A percentile compares a stretch with the other conserved stretches of the same genome.
Evolutionary conservation across 225 moss, liverwort and hornwort genomes (phyloP).

Genomic region (Bryum argenteum): DNA sequence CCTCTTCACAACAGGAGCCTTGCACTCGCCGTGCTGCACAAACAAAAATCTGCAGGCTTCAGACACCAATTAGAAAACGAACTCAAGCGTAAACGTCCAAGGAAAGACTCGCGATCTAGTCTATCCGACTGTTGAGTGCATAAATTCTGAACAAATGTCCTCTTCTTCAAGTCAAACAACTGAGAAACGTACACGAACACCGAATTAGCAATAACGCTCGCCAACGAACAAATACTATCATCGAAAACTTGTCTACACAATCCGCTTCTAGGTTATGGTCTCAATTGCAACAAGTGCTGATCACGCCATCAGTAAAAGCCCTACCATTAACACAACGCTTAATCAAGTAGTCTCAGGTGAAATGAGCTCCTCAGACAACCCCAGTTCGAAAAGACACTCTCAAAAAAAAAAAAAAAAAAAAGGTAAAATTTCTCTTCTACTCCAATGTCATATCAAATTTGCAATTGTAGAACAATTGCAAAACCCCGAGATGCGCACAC

Average conservation of each 20-base stretch:
- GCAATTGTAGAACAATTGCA: too few relatives aligned
- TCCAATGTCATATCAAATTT: too few relatives aligned
- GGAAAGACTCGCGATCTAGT: neutral
- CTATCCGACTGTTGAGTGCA: neutral
- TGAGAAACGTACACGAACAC: neutral
- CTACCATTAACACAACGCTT: too few relatives aligned
- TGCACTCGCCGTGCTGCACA: neutral
- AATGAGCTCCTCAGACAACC: too few relatives aligned
- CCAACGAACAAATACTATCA: neutral
- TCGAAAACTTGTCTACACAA: neutral
- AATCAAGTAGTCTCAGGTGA: too few relatives aligned
- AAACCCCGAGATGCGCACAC: too few relatives aligned
- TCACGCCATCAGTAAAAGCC: neutral
- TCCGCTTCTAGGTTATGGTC: neutral
- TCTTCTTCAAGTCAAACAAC: neutral
- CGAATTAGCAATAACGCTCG: neutral
- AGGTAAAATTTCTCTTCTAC: too few relatives aligned
- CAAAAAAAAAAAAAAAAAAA: too few relatives aligned
- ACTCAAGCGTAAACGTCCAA: neutral
- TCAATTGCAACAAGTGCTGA: neutral
- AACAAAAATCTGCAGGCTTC: conserved; percentile 1
- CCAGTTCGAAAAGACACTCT: too few relatives aligned
- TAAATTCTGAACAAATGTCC: neutral
- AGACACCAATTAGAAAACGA: conserved; percentile 6
- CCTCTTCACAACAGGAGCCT: neutral